These are phyloP conservation scores for Leccinum longicurvipes DNA, from an alignment of 768 basidiomycete genomes.

Conservation along the genomic window DNA sequence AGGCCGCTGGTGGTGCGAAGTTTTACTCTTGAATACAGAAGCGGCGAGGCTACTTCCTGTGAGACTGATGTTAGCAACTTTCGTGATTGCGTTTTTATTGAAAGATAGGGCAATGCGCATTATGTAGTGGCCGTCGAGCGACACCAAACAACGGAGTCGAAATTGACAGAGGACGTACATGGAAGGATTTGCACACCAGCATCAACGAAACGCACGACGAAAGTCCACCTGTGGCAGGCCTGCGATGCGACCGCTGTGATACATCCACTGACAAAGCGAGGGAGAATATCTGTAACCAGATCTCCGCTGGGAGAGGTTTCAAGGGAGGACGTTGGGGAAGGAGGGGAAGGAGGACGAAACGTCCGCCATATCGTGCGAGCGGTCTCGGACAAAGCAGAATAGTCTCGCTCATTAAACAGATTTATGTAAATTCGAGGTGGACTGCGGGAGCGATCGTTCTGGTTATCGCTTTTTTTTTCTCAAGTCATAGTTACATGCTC, in stretches of 20 bases:
- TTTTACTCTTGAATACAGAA: constrained; percentile 57
- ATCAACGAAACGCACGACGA: constrained; percentile 29
- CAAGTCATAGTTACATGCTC: neutral
- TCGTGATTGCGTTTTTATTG: neutral
- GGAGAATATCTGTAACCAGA: constrained; percentile 65
- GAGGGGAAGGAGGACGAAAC: constrained; percentile 64
- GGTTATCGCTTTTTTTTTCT: neutral
- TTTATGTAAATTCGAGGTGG: neutral
- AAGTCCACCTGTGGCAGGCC: neutral
- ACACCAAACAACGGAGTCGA: neutral
- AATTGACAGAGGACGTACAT: constrained; percentile 29
- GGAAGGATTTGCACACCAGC: constrained; percentile 39
- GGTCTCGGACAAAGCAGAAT: constrained; percentile 67
- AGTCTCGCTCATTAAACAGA: constrained; percentile 31
- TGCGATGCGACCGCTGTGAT: constrained; percentile 9
- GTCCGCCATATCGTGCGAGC: constrained; percentile 55
- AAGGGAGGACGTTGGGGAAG: constrained; percentile 52
- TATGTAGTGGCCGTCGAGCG: constrained; percentile 2
- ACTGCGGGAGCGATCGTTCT: neutral
- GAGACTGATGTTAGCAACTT: constrained; percentile 13
- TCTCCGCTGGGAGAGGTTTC: constrained; percentile 61
- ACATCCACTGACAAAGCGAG: constrained; percentile 24
- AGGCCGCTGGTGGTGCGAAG: constrained; percentile 45
- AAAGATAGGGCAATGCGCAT: neutral
- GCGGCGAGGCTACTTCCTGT: constrained; percentile 64